Evolutionary conservation across 2,329 filamentous ascomycete genomes (phyloP).

Genomic region (Orbilia oligospora): DNA sequence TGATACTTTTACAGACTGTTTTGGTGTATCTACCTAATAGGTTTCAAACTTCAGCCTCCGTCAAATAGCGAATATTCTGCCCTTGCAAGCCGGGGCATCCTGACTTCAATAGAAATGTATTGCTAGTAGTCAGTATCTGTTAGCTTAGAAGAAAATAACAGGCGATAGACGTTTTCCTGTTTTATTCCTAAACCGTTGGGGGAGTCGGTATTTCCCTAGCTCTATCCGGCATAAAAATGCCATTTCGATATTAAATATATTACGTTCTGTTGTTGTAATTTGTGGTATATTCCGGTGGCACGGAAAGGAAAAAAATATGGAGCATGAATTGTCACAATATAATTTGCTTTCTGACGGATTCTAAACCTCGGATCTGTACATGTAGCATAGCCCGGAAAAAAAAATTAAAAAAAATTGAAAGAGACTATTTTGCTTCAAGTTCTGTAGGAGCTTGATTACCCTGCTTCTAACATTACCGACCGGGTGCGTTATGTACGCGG

Average conservation of each 20-base stretch:
- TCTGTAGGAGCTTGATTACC: slow-evolving; percentile 19
- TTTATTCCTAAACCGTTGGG: slow-evolving; percentile 24
- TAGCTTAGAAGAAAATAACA: background rate
- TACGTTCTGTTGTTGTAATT: slow-evolving; percentile 1
- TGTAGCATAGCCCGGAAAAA: slow-evolving; percentile 19
- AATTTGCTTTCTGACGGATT: slow-evolving; percentile 17
- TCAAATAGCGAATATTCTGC: background rate
- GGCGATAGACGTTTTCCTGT: background rate
- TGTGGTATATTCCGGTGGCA: slow-evolving; percentile 23
- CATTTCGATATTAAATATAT: too few relatives aligned
- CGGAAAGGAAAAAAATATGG: background rate
- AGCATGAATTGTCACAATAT: slow-evolving; percentile 25
- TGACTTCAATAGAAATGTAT: background rate
- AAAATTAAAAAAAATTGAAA: background rate
- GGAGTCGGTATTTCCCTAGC: slow-evolving; percentile 15
- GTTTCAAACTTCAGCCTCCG: background rate
- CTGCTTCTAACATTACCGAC: slow-evolving; percentile 17
- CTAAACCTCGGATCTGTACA: slow-evolving; percentile 15
- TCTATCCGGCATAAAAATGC: background rate
- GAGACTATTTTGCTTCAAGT: slow-evolving; percentile 10
- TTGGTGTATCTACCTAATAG: background rate
- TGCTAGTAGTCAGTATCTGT: background rate
- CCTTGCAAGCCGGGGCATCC: slow-evolving; percentile 8
- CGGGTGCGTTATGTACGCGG: background rate
- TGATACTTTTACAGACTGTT: background rate